Evolutionary conservation across 2,329 filamentous ascomycete genomes (phyloP), one percentile per base, ranked within the genome.

Genomic region (Coniochaeta pulveracea): DNA sequence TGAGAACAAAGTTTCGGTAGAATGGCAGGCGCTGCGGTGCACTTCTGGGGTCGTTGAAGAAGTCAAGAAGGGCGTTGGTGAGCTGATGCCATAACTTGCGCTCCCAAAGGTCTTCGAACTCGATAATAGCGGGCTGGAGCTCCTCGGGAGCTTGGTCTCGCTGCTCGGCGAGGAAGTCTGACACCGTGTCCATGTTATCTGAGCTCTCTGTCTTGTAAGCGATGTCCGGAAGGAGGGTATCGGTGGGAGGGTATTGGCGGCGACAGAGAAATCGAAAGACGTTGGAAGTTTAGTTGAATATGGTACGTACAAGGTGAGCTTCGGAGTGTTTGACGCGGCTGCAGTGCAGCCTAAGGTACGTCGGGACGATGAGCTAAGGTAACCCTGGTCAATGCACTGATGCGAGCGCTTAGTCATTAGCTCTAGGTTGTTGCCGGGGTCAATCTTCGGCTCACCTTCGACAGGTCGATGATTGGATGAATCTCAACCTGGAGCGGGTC

Each of bases 1-100:
- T 91, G 57, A 89, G 75, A 58, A 98, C 82, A 66, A 98, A 98
- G 48, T 77, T 78, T 63, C 91, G 85, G 70, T 91, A 98, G 59
- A 98, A 81, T 39, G 78, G 68, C 63, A 98, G 73, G 52, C 89
- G 80, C 63, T 93, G 85, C 37, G 76, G 69, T 36, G 77, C 80
- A 60, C 88, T 96, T 52, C 79, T 75, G 27, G 82, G 72, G 47
- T 84, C 64, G 50, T 79, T 78, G 66, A 95, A 98, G 72, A 89
- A 95, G 45, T 83, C 72, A 47, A 94, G 68, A 36, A 98, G 73
- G 34, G 80, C 69, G 52, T 94, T 82, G 22, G 91, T 98, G 46
- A 98, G 80, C 63, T 98, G 88, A 66, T 98, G 91, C 91, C 91
- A 98, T 62, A 98, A 73, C 65, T 95, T 95, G 50, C 89, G 80